These are phyloP conservation scores for Spergularia marina DNA, from an alignment of 148 eudicot genomes.

Conservation along the genomic window DNA sequence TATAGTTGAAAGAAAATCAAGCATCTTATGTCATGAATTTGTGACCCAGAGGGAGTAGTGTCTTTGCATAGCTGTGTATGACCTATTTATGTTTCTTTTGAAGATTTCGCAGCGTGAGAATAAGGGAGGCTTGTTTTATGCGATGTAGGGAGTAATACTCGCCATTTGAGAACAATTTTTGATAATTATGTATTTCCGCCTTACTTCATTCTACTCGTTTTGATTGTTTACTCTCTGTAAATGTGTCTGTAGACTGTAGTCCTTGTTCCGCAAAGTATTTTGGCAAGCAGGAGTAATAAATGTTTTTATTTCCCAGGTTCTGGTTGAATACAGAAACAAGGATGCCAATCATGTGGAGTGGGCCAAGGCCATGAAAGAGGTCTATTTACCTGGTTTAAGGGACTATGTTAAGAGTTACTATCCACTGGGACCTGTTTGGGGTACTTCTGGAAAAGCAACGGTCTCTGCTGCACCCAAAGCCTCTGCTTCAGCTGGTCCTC, in stretches of 20 bases:
- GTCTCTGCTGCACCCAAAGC: conserved; percentile 62
- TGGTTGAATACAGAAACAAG: conserved; percentile 83
- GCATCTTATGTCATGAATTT: not conserved
- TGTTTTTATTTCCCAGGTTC: conserved; percentile 47
- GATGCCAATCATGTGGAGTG: conserved; percentile 89
- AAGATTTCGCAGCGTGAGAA: not conserved
- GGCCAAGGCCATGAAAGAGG: conserved; percentile 95
- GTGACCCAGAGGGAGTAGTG: not conserved
- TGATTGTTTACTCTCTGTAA: not conserved
- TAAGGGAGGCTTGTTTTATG: not conserved
- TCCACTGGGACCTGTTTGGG: conserved; percentile 95
- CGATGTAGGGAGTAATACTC: not conserved
- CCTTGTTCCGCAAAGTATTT: not conserved
- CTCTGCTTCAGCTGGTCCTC: conserved; percentile 52
- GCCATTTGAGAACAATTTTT: not conserved
- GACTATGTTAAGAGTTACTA: conserved; percentile 84
- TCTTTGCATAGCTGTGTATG: not conserved
- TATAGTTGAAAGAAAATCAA: not conserved
- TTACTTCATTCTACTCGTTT: not conserved
- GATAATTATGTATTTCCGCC: not conserved
- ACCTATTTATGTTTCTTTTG: not conserved
- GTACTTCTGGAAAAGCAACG: conserved; percentile 57
- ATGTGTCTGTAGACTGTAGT: not conserved
- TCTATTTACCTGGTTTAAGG: conserved; percentile 81
- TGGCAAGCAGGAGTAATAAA: not conserved